phyloP scores from a whole-genome alignment of 192 early-diverging fungal species.

The Backusella luteola region DNA sequence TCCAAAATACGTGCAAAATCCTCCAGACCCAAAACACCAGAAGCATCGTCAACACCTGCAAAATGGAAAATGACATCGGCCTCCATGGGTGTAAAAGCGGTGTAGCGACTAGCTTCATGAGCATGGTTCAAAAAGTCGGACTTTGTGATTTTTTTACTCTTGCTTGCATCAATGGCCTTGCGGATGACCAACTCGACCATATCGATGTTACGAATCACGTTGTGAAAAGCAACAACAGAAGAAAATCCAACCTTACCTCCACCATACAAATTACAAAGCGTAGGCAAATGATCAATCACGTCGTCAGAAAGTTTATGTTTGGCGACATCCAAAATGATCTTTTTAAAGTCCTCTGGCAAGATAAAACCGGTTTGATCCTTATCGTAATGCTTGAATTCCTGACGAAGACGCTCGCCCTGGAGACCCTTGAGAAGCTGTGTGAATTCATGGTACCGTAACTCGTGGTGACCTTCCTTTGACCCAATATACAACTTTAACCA shows the following conservation, averaged over 20 bases:
- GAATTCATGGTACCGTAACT: constrained; percentile 68
- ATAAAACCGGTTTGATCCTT: constrained; percentile 62
- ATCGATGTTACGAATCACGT: constrained; percentile 62
- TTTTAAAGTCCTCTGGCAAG: constrained; percentile 54
- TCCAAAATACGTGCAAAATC: constrained; percentile 57
- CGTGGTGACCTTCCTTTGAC: constrained; percentile 46
- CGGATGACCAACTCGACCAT: constrained; percentile 63
- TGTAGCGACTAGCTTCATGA: constrained; percentile 54
- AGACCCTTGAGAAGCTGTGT: constrained; percentile 68
- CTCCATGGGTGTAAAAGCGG: constrained; percentile 71
- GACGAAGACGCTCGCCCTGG: constrained; percentile 66
- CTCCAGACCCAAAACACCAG: constrained; percentile 41
- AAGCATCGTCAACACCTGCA: constrained; percentile 52
- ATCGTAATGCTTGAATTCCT: constrained; percentile 73
- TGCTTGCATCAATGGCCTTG: constrained; percentile 46
- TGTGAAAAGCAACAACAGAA: constrained; percentile 61
- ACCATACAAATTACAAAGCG: constrained; percentile 54
- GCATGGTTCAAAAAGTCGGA: constrained; percentile 60
- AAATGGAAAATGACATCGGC: constrained; percentile 71
- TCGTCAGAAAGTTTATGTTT: constrained; percentile 65
- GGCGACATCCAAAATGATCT: constrained; percentile 62
- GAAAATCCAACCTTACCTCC: constrained; percentile 61
- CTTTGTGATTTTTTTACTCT: constrained; percentile 57
- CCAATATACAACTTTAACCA: constrained; percentile 72
- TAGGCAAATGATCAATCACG: constrained; percentile 63